Evolutionary conservation across 2,329 filamentous ascomycete species (phyloP), one percentile per base, ranked within the genome.

Genomic region (Hypomyces rosellus): DNA sequence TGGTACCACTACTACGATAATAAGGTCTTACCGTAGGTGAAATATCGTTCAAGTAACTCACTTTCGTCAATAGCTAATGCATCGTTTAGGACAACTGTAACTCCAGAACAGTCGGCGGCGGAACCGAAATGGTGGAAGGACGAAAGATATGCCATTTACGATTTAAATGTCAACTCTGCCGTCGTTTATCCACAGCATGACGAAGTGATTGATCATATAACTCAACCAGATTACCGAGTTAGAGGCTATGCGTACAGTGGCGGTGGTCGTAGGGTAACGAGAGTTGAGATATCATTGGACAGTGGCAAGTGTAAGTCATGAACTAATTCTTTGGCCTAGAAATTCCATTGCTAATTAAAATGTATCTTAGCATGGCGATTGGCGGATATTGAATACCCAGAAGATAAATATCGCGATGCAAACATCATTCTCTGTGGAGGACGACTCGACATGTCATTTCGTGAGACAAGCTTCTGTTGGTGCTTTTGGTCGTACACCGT

Each of bases 1-100:
- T 95, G 89, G 89, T 96, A 96, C 61, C 91, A 96, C 66, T 89
- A 95, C 55, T 91, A 93, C 67, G 91, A 96, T 65, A 96, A 96
- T 64, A 76, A 89, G 52, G 89, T 96, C 1, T 70, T 96, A 37
- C 91, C 91, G 57, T 95, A 20, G 38, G 38, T 20, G 38, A 16
- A 13, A 5, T 20, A 11, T 2, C 80, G 86, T 55, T 74, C 90
- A 20, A 20, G 20, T 20, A 20, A 20, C 20, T 20, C 18, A 88
- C 84, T 5, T 30, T 6, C 9, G 25, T 5, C 20, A 5, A 30
- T 30, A 30, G 25, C 25, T 30, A 8, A 30, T 8, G 9, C 6
- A 11, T 11, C 25, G 4, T 11, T 30, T 11, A 30, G 25, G 9
- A 30, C 25, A 30, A 30, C 25, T 30, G 25, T 30, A 30, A 30